Base-by-base conservation (phyloP, 148 eudicot species). In the Mesembryanthemum crystallinum region DNA sequence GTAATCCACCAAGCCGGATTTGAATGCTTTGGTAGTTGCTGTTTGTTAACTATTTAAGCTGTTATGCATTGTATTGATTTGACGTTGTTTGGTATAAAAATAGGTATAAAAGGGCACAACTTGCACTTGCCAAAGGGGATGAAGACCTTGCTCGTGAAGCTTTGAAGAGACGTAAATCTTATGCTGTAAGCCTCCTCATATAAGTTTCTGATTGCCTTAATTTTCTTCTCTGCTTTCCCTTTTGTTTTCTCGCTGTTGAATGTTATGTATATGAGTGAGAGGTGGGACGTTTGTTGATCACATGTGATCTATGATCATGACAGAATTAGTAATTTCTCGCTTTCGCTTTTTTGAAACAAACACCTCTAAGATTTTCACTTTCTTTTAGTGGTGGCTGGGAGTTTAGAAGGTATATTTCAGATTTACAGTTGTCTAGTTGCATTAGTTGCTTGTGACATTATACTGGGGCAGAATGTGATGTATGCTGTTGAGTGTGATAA, bases 121-220 rank as follows among this genome's bases (percentile, higher is more conserved):
- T 92, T 82, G 99, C 98, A 75, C 90, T 96, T 70, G 86, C 87
- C 35, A 96, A 92, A 78, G 99, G 99, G 73, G 92, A 96, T 28
- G 99, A 96, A 80, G 98, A 96, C 49, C 99, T 96, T 84, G 99
- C 99, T 82, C 98, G 99, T 73, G 99, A 96, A 88, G 98, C 99
- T 79, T 92, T 96, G 60, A 91, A 96, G 82, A 80, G 99, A 74
- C 92, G 98, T 74, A 96, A 96, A 85, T 77, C 92, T 80, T 96
- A 87, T 83, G 97, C 97, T 74, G 99, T 92, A 89, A 88, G 94
- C 70, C 77, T 74, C 75, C 18, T 68, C 21, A 24, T 71, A 24
- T 52, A 49, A 69, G 23, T 54, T 49, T 6, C 43, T 35, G 30
- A 51, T 27, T 55, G 24, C 24, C n/a, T 33, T 35, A 25, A 1